phyloP scores from a whole-genome alignment of 2,329 filamentous ascomycete genomes.

The Daldinia sp. region DNA sequence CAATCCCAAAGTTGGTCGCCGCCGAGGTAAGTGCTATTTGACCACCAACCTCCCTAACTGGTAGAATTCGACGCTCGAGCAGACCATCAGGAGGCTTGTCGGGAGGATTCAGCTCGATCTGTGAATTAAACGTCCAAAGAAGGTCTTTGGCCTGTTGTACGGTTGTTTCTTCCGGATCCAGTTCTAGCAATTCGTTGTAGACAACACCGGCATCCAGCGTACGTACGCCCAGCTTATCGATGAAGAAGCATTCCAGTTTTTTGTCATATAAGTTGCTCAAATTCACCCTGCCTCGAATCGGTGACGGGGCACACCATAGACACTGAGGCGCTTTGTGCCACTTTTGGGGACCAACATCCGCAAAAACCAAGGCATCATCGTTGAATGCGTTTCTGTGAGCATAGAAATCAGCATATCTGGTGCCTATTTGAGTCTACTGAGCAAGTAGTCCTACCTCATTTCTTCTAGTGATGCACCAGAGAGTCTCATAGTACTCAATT shows the following conservation, averaged over 20 bases:
- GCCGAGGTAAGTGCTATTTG: slow-evolving; percentile 24
- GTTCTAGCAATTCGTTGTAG: slow-evolving; percentile 27
- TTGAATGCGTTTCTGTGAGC: neutral
- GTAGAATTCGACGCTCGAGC: slow-evolving; percentile 43
- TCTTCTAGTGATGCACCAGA: neutral
- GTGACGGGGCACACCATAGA: slow-evolving; percentile 21
- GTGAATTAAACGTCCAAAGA: slow-evolving; percentile 52
- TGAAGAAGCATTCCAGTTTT: slow-evolving; percentile 15
- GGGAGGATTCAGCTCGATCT: slow-evolving; percentile 42
- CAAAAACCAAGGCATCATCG: slow-evolving; percentile 4
- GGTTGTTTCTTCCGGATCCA: neutral
- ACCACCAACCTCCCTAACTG: slow-evolving; percentile 42
- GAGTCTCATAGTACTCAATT: neutral
- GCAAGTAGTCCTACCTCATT: slow-evolving; percentile 7
- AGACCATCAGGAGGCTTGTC: slow-evolving; percentile 1
- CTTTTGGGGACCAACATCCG: neutral
- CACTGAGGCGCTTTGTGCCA: slow-evolving; percentile 24
- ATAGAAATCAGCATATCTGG: neutral
- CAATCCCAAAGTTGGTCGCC: slow-evolving; percentile 50
- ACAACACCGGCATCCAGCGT: slow-evolving; percentile 22
- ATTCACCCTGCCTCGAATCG: slow-evolving; percentile 22
- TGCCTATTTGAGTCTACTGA: neutral
- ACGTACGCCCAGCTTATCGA: slow-evolving; percentile 15
- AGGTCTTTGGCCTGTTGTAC: slow-evolving; percentile 48
- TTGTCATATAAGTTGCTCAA: slow-evolving; percentile 16